These are phyloP conservation scores for Globisporangium canariense DNA, from an alignment of 352 stramenopile genomes.

Conservation along the genomic window DNA sequence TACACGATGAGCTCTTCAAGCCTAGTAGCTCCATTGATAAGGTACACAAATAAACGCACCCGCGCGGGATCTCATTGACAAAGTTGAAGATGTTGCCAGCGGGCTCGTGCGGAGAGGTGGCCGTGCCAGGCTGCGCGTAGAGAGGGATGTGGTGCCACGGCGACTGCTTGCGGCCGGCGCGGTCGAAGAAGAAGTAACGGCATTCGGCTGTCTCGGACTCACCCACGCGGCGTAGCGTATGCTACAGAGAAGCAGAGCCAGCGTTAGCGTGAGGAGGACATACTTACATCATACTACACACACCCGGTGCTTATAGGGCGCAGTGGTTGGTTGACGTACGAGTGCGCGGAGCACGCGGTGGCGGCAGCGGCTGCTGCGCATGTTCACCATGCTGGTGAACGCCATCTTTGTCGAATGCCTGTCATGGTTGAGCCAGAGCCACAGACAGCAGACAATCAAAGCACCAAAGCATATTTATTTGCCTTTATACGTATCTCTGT, in stretches of 20 bases:
- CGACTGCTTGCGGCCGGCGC: slow-evolving; percentile 73
- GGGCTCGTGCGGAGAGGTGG: slow-evolving; percentile 29
- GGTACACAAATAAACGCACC: slow-evolving; percentile 16
- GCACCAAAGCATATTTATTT: background rate
- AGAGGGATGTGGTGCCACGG: slow-evolving; percentile 93
- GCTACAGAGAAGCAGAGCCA: slow-evolving; percentile 26
- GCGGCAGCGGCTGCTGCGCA: background rate
- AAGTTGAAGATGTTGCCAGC: slow-evolving; percentile 83
- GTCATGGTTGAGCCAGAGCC: background rate
- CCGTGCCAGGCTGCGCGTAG: slow-evolving; percentile 37
- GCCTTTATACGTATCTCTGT: background rate
- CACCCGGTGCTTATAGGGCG: background rate
- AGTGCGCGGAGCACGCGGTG: slow-evolving; percentile 6
- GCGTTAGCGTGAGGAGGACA: background rate
- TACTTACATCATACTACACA: background rate
- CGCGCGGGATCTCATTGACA: slow-evolving; percentile 92
- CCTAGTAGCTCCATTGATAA: too few species aligned
- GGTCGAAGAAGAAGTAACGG: slow-evolving; percentile 83
- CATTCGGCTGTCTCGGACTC: slow-evolving; percentile 64
- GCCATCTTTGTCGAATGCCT: background rate
- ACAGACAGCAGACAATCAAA: background rate
- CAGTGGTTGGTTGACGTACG: background rate
- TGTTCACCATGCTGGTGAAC: background rate
- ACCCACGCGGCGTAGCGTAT: slow-evolving; percentile 63
- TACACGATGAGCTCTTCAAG: too few species aligned